Conservation (phyloP, 805 yeast genomes). For the Saccharomycopsis fodiens region DNA sequence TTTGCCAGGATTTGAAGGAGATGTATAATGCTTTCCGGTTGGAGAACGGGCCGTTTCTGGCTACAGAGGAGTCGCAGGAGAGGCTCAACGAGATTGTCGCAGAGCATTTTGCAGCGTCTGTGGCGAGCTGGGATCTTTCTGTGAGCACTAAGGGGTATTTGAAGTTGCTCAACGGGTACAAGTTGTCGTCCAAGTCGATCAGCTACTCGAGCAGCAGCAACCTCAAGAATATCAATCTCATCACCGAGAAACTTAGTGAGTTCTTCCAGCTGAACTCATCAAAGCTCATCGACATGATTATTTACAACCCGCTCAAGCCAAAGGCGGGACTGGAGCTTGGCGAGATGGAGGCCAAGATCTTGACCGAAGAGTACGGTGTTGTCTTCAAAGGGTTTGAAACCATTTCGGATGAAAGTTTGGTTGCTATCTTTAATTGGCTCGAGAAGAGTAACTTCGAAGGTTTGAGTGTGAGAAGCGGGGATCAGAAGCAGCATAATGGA, state of each 20-base stretch:
- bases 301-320: constrained; percentile 14
- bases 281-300: constrained; percentile 17
- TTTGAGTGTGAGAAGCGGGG: background rate
- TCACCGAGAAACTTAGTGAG: constrained; percentile 17
- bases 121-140: constrained; percentile 12
- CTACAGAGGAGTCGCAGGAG: background rate
- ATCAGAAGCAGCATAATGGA: background rate
- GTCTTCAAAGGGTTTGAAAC: constrained; percentile 19
- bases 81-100: background rate
- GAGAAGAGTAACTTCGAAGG: constrained; percentile 14
- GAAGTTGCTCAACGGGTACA: constrained; percentile 14
- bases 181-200: constrained; percentile 16
- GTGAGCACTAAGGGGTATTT: constrained; percentile 16
- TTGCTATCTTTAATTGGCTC: constrained; percentile 18
- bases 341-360: background rate
- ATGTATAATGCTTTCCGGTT: constrained; percentile 16
- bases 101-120: constrained; percentile 7
- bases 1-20: constrained; percentile 10
- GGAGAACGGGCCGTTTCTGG: constrained; percentile 14
- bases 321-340: background rate
- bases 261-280: constrained; percentile 20
- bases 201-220: constrained; percentile 14
- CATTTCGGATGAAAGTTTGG: constrained; percentile 14
- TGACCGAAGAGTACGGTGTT: constrained; percentile 19
- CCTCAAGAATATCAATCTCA: constrained; percentile 17